Conservation (phyloP, 495 filamentous ascomycete species). For the Aspergillus biplanus region DNA sequence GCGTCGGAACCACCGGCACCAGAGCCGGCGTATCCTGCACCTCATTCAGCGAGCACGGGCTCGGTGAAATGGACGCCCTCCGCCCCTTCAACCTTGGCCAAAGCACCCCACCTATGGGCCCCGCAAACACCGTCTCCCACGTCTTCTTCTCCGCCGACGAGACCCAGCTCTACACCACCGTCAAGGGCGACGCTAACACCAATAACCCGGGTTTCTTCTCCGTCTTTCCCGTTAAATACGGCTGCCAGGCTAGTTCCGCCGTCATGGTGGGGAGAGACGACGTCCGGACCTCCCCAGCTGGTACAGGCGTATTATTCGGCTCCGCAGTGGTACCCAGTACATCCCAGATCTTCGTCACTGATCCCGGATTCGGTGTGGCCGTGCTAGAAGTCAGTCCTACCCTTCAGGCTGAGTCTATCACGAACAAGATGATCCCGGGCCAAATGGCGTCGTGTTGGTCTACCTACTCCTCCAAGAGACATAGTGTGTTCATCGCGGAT, state of each 20-base stretch:
- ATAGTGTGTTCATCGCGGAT: conserved; percentile 8
- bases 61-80: not conserved
- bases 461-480: not conserved
- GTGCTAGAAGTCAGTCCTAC: not conserved
- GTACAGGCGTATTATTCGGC: not conserved
- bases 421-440: not conserved
- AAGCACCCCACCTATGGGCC: conserved; percentile 1
- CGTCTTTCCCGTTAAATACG: conserved; percentile 4
- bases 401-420: not conserved
- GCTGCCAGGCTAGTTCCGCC: not conserved
- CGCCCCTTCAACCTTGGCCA: conserved; percentile 3
- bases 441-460: conserved; percentile 8
- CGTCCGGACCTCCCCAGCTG: conserved; percentile 1
- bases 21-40: conserved; percentile 6
- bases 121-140: conserved; percentile 1
- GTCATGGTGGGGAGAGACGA: not conserved
- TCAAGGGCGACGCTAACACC: conserved; percentile 4
- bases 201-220: conserved; percentile 2
- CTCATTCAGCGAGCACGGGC: not conserved
- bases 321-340: not conserved
- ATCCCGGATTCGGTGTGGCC: conserved; percentile 5
- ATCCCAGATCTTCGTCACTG: not conserved
- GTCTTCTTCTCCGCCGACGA: conserved; percentile 7
- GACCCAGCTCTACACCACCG: not conserved
- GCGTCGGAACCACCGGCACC: conserved; percentile 1